These are phyloP conservation scores for Angomonas ambiguus DNA, from an alignment of 208 protist species.

Conservation along the genomic window DNA sequence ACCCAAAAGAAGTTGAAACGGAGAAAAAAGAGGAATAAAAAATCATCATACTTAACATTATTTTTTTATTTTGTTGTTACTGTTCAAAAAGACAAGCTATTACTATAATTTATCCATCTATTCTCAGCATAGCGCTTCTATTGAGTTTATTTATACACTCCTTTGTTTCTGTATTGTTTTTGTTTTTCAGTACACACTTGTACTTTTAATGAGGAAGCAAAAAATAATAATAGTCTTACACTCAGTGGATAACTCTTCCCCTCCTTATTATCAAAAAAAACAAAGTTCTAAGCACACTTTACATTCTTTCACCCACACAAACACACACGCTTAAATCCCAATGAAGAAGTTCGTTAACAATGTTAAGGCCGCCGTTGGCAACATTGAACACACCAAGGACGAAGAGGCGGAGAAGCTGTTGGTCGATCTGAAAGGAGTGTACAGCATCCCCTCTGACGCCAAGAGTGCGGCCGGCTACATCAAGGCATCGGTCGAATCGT, in stretches of 20 bases:
- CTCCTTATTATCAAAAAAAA: background rate
- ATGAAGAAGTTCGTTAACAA: slow-evolving; percentile 13
- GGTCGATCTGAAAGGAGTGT: background rate
- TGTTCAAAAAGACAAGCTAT: background rate
- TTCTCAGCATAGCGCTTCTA: background rate
- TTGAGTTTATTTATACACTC: background rate
- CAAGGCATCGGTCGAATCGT: background rate
- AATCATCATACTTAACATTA: background rate
- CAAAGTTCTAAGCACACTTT: background rate
- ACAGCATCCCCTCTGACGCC: slow-evolving; percentile 10
- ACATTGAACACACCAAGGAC: background rate
- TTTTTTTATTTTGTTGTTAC: slow-evolving; percentile 5
- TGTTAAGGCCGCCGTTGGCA: slow-evolving; percentile 9
- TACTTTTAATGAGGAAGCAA: background rate
- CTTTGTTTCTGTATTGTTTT: background rate
- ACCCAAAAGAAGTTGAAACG: background rate
- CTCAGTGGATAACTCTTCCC: background rate
- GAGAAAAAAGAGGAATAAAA: background rate
- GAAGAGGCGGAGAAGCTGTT: background rate
- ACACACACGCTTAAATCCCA: background rate
- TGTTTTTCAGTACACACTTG: background rate
- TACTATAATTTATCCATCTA: background rate
- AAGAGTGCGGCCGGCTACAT: background rate
- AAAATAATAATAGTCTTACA: slow-evolving; percentile 2
- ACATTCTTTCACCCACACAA: background rate